Conservation (phyloP, 306 rosid genomes). For the Lathyrus sativus region DNA sequence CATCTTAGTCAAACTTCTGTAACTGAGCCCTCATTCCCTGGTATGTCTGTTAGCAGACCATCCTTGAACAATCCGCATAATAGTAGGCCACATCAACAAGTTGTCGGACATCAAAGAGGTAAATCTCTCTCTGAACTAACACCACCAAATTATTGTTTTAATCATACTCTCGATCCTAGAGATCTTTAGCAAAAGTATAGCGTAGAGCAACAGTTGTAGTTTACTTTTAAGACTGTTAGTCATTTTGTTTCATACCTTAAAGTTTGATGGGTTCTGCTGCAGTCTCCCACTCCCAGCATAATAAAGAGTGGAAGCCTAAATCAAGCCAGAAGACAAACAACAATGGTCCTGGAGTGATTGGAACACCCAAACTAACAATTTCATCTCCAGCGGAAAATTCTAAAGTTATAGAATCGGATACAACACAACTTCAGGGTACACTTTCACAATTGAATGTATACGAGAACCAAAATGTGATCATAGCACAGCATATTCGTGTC, state of each 20-base stretch:
- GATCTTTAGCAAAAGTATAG: not conserved
- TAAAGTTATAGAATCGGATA: slow-evolving; percentile 54
- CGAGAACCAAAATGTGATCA: slow-evolving; percentile 81
- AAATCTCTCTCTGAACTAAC: slow-evolving; percentile 33
- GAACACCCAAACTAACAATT: slow-evolving; percentile 67
- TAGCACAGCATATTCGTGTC: slow-evolving; percentile 90
- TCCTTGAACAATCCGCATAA: slow-evolving; percentile 60
- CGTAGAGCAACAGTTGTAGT: slow-evolving; percentile 8
- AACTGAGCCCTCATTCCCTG: slow-evolving; percentile 59
- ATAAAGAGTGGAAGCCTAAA: slow-evolving; percentile 96
- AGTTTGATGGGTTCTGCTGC: slow-evolving; percentile 49
- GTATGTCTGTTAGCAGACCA: slow-evolving; percentile 52
- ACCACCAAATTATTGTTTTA: slow-evolving; percentile 11
- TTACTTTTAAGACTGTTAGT: slow-evolving; percentile 9
- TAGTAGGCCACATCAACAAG: slow-evolving; percentile 72
- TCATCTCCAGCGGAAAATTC: slow-evolving; percentile 61
- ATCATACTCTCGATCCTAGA: not conserved
- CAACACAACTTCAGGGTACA: slow-evolving; percentile 61
- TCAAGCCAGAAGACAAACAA: slow-evolving; percentile 70
- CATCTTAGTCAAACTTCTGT: slow-evolving; percentile 56
- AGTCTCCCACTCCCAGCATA: slow-evolving; percentile 84
- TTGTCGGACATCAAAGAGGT: slow-evolving; percentile 90
- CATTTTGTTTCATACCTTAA: slow-evolving; percentile 27
- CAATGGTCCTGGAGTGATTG: slow-evolving; percentile 76
- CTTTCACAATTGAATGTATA: slow-evolving; percentile 52